These are phyloP conservation scores for Ajuga chamaepitys DNA, from an alignment of 257 asterid genomes.

Conservation along the genomic window DNA sequence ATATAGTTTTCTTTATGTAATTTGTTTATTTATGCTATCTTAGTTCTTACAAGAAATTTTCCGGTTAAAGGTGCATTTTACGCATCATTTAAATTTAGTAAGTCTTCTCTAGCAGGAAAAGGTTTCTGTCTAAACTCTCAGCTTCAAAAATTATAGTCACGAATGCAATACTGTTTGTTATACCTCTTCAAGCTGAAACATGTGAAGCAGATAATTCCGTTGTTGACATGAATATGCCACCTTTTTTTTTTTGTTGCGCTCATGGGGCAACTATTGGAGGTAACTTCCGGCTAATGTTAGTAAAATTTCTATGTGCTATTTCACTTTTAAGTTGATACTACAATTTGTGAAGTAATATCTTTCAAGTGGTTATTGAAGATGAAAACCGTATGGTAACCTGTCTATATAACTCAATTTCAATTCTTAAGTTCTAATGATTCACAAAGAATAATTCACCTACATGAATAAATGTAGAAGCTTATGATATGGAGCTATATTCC, in stretches of 20 bases:
- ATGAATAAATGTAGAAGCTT: neutral
- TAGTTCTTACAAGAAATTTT: neutral
- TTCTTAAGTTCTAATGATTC: neutral
- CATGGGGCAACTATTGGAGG: slow-evolving; percentile 99
- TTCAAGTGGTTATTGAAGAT: neutral
- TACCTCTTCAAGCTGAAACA: slow-evolving; percentile 81
- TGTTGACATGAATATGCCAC: slow-evolving; percentile 78
- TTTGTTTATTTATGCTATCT: neutral
- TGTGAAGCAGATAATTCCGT: slow-evolving; percentile 61
- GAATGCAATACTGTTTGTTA: slow-evolving; percentile 47
- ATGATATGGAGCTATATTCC: neutral
- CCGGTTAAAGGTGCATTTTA: neutral
- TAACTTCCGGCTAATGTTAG: slow-evolving; percentile 14
- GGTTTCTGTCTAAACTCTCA: slow-evolving; percentile 26
- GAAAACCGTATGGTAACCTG: neutral
- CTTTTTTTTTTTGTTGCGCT: slow-evolving; percentile 78
- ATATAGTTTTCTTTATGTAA: neutral
- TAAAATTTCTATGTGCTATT: neutral
- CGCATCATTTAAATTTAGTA: neutral
- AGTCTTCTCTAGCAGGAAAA: slow-evolving; percentile 36
- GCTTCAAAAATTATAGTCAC: slow-evolving; percentile 31
- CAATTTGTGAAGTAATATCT: neutral
- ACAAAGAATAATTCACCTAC: neutral
- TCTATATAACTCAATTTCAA: neutral
- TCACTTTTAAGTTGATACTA: neutral